These are phyloP conservation scores for Glycyrrhiza uralensis DNA, from an alignment of 306 rosid species.

Conservation along the genomic window DNA sequence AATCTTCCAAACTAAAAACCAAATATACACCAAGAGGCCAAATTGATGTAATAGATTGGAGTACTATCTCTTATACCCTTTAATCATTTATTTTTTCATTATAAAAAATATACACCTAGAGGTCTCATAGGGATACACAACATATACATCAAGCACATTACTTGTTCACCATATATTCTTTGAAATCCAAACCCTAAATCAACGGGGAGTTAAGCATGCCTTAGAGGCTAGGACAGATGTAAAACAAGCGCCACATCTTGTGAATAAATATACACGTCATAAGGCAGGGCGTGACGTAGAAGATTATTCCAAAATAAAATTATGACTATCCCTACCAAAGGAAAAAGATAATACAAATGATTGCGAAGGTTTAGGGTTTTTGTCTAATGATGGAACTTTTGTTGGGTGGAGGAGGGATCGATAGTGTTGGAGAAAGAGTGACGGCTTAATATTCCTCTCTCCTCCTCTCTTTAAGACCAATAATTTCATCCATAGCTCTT, in stretches of 20 bases:
- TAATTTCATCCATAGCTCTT: constrained; percentile 38
- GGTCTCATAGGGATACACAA: background rate
- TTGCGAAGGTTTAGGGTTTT: constrained; percentile 66
- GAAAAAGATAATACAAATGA: constrained; percentile 44
- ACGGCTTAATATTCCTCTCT: constrained; percentile 86
- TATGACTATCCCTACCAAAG: constrained; percentile 24
- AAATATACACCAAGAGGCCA: too few relatives aligned
- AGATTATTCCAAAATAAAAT: constrained; percentile 42
- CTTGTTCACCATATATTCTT: background rate
- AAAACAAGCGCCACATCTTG: constrained; percentile 12
- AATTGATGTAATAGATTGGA: too few relatives aligned
- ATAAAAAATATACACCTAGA: too few relatives aligned
- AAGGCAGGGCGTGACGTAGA: constrained; percentile 41
- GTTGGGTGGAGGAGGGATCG: constrained; percentile 61
- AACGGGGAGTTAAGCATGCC: constrained; percentile 35
- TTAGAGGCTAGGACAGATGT: constrained; percentile 30
- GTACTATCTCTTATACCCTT: too few relatives aligned
- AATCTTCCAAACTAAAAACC: too few relatives aligned
- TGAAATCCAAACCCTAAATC: constrained; percentile 45
- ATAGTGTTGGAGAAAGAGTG: constrained; percentile 98
- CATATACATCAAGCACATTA: background rate
- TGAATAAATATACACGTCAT: constrained; percentile 53
- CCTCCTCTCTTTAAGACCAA: constrained; percentile 44
- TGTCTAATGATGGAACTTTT: constrained; percentile 51
- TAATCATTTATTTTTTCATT: too few relatives aligned